Conservation (phyloP, 2,329 filamentous ascomycete species). For the Xylaria sp. region DNA sequence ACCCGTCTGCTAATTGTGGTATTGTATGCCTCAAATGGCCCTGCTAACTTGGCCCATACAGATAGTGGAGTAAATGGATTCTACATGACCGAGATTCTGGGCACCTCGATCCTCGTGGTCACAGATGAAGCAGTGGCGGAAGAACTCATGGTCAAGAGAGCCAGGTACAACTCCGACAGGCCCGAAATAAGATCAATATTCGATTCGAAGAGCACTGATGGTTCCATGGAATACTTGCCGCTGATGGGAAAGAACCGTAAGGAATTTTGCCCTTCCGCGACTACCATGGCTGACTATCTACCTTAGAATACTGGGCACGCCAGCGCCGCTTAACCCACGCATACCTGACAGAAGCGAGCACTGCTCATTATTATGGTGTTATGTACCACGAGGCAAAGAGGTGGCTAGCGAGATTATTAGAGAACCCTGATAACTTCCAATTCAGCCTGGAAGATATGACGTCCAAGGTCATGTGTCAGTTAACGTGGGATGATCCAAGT, state of each 20-base stretch:
- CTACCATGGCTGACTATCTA: constrained; percentile 4
- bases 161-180: constrained; percentile 62
- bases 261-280: constrained; percentile 32
- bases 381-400: constrained; percentile 66
- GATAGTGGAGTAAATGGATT: constrained; percentile 49
- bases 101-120: constrained; percentile 55
- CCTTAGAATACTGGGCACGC: constrained; percentile 63
- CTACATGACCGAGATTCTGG: constrained; percentile 51
- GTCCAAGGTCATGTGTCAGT: constrained; percentile 65
- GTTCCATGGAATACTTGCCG: constrained; percentile 66
- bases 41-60: constrained; percentile 18
- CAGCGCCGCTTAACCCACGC: constrained; percentile 64
- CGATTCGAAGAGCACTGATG: constrained; percentile 64
- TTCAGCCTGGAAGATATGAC: constrained; percentile 65
- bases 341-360: constrained; percentile 56
- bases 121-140: constrained; percentile 63
- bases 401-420: constrained; percentile 60
- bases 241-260: constrained; percentile 66
- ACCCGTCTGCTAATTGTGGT: neutral
- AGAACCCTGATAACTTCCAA: constrained; percentile 61
- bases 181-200: constrained; percentile 60
- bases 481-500: constrained; percentile 63
- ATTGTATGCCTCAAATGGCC: neutral
- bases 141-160: constrained; percentile 62
- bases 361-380: constrained; percentile 48